Conservation (phyloP, 805 yeast species). For the Wickerhamomyces silvicola region DNA sequence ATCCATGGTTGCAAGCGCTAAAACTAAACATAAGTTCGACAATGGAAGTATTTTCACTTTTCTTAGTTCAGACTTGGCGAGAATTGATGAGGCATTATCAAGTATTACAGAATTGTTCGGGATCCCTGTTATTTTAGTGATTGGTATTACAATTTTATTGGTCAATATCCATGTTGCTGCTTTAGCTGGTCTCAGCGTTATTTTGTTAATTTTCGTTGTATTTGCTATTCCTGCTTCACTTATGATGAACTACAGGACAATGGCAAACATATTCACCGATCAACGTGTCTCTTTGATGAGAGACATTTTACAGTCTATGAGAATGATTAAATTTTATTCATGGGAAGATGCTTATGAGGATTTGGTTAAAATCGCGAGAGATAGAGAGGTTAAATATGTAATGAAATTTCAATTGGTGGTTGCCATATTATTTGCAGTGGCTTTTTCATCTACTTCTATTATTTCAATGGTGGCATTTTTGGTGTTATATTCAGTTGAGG, state of each 20-base stretch:
- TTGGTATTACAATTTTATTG: constrained; percentile 51
- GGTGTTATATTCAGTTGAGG: too few relatives aligned
- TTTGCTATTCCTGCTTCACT: constrained; percentile 40
- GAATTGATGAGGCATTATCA: constrained; percentile 66
- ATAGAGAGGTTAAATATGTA: constrained; percentile 49
- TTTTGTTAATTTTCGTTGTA: constrained; percentile 32
- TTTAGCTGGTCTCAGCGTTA: constrained; percentile 53
- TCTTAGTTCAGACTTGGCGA: constrained; percentile 71
- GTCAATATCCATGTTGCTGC: constrained; percentile 64
- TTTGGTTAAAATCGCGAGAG: constrained; percentile 43
- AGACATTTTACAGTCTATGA: constrained; percentile 52
- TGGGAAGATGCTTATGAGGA: constrained; percentile 77
- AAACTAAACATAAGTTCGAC: constrained; percentile 52
- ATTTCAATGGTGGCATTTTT: too few relatives aligned
- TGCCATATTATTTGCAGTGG: constrained; percentile 54
- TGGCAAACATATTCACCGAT: constrained; percentile 53
- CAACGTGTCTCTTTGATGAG: constrained; percentile 49
- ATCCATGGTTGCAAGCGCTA: constrained; percentile 49
- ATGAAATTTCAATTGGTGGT: constrained; percentile 53
- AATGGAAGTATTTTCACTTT: constrained; percentile 64
- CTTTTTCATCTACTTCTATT: too few relatives aligned
- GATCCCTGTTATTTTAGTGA: constrained; percentile 48
- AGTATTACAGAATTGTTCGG: constrained; percentile 48
- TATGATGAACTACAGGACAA: constrained; percentile 37
- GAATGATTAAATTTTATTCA: constrained; percentile 70